Percentiles rank a stretch among this genome's conserved stretches.
phyloP scores from a whole-genome alignment of 2,329 filamentous ascomycete genomes.

The Claviceps pusilla region DNA sequence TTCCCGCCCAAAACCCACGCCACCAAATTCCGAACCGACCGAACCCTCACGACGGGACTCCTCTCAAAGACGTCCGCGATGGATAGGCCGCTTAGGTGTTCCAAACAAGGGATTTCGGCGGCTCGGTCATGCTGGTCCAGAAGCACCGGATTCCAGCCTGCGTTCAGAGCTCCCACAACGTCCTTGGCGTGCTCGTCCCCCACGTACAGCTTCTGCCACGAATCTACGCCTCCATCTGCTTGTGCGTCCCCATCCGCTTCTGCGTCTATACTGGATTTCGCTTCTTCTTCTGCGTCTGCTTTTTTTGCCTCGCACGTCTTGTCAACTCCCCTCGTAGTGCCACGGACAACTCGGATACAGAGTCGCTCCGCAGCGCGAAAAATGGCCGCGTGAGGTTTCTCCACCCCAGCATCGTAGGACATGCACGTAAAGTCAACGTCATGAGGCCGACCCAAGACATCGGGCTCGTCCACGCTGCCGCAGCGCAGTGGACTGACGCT shows the following conservation, averaged over 20 bases:
- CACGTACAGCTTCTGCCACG: conserved; percentile 33
- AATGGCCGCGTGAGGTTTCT: conserved; percentile 42
- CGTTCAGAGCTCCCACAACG: conserved; percentile 26
- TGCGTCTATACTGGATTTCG: conserved; percentile 3
- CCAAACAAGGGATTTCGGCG: conserved; percentile 4
- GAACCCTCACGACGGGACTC: conserved; percentile 7
- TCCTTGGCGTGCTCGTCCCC: conserved; percentile 40
- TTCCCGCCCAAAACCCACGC: conserved; percentile 5
- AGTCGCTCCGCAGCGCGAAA: conserved; percentile 38
- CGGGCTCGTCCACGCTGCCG: conserved; percentile 5
- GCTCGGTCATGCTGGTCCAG: conserved; percentile 7
- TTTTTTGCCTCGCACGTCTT: conserved; percentile 3
- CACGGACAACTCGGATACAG: conserved; percentile 17
- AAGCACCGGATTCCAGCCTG: conserved; percentile 12
- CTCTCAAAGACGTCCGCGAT: conserved; percentile 6
- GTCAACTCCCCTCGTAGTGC: conserved; percentile 4
- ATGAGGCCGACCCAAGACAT: conserved; percentile 4
- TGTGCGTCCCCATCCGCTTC: conserved; percentile 4
- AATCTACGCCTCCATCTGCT: conserved; percentile 5
- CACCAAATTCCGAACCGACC: conserved; percentile 7
- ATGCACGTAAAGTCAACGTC: conserved; percentile 42
- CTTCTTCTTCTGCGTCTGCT: too few relatives aligned
- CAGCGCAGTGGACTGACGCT: conserved; percentile 25
- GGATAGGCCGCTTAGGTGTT: conserved; percentile 3
- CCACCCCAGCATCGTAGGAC: conserved; percentile 46